Base-by-base conservation (phyloP, 208 protist genomes). In the Crithidia acanthocephali region DNA sequence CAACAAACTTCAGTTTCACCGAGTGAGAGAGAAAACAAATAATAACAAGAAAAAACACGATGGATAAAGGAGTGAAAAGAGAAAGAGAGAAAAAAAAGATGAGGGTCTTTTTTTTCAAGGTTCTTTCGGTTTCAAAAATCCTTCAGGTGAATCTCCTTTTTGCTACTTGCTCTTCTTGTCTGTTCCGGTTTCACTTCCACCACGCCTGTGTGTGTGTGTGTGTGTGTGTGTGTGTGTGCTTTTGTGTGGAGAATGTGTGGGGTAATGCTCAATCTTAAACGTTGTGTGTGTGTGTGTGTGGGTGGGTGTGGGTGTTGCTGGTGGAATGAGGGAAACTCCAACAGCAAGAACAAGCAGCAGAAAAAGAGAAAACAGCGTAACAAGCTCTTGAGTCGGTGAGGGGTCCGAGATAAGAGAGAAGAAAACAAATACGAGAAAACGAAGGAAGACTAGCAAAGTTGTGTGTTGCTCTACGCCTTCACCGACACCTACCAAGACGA, bases 21-120 rank as follows among this genome's bases (percentile, higher is more conserved):
- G 11, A 40, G 5, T 40, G 35, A 40, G 35, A 40, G 11, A 11
- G 11, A 11, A 44, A 44, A 56, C n/a, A n/a, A n/a, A n/a, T n/a
- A n/a, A n/a, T n/a, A n/a, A n/a, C n/a, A n/a, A 56, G 52, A 37
- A 67, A 68, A 55, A 72, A 64, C 5, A 50, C n/a, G 35, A 61
- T 32, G 40, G 23, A 35, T 37, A 27, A 68, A 25, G 42, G 13
- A 52, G 44, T n/a, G 27, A 18, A 52, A 59, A 48, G 23, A n/a
- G 25, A 58, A 22, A 48, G 23, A n/a, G 25, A 58, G 10, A 16
- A 66, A 33, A 50, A 61, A 37, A 66, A 48, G 20, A 62, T 23
- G 23, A 30, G 28, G 65, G 1, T n/a, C 52, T 37, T 30, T 52
- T 48, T 32, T 16, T 52, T 52, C 22, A 1, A 11, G 33, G 23